Evolutionary conservation across 176 grass and related monocot genomes (phyloP).

Genomic region (Thalia dealbata): DNA sequence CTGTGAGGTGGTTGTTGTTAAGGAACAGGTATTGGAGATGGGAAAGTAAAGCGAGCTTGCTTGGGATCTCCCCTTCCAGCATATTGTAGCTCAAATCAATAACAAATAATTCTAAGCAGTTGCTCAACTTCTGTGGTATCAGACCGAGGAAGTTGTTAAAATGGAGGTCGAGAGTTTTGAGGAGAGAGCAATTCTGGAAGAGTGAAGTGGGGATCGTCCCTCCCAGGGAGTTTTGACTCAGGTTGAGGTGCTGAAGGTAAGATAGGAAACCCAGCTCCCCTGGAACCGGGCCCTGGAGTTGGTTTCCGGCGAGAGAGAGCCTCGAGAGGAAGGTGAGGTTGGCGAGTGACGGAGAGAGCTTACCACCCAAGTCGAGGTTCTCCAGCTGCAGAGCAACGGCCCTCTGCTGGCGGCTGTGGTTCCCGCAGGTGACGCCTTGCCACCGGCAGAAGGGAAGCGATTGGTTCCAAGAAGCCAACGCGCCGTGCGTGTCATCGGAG

Average conservation of each 20-base stretch:
- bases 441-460: constrained; percentile 24
- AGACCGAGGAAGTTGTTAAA: constrained; percentile 6
- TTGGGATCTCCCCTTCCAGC: not conserved
- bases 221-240: not conserved
- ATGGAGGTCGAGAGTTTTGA: too few relatives aligned
- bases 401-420: constrained; percentile 7
- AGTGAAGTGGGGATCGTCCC: not conserved
- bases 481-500: constrained; percentile 15
- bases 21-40: not conserved
- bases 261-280: constrained; percentile 7
- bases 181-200: too few relatives aligned
- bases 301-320: constrained; percentile 1
- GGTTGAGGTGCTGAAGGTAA: not conserved
- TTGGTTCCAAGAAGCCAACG: constrained; percentile 29
- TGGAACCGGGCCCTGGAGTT: constrained; percentile 8
- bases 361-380: constrained; percentile 15
- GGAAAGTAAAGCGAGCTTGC: not conserved
- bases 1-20: not conserved
- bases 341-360: not conserved
- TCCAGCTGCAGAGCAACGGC: constrained; percentile 19
- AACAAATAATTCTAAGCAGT: constrained; percentile 16
- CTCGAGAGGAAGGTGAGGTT: constrained; percentile 36
- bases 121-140: constrained; percentile 27
- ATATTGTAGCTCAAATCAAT: constrained; percentile 28
- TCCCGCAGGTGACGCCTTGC: constrained; percentile 15